Percentiles rank a stretch among this genome's conserved stretches.
Evolutionary conservation across 2,329 filamentous ascomycete species (phyloP).

Genomic region (Penicillium glabrum): DNA sequence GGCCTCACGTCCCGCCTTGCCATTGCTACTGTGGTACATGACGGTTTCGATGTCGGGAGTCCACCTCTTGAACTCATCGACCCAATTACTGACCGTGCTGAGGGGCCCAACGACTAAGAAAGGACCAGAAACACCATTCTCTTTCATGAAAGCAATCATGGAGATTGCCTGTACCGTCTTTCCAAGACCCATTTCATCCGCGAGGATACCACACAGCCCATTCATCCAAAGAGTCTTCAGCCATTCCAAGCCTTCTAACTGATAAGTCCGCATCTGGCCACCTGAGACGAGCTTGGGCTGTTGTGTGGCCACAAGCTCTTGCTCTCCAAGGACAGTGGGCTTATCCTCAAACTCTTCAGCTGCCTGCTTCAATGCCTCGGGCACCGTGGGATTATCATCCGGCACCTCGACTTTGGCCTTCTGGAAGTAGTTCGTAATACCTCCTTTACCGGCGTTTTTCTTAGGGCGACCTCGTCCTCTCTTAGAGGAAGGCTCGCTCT

Average conservation of each 20-base stretch:
- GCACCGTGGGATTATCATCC: conserved; percentile 53
- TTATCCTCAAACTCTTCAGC: conserved; percentile 59
- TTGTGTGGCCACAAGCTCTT: conserved; percentile 73
- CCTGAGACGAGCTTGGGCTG: conserved; percentile 84
- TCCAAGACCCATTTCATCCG: conserved; percentile 91
- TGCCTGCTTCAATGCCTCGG: conserved; percentile 59
- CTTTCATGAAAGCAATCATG: conserved; percentile 80
- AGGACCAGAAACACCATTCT: conserved; percentile 83
- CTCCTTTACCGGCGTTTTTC: conserved; percentile 31
- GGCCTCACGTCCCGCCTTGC: conserved; percentile 70
- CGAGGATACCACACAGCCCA: conserved; percentile 85
- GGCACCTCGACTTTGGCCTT: conserved; percentile 58
- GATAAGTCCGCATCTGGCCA: conserved; percentile 90
- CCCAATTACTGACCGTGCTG: conserved; percentile 93
- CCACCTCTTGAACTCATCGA: conserved; percentile 90
- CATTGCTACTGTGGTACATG: conserved; percentile 83
- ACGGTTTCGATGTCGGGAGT: conserved; percentile 84
- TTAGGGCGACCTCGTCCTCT: conserved; percentile 31
- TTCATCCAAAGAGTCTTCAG: conserved; percentile 81
- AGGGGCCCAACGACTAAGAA: conserved; percentile 88
- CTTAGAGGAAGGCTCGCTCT: conserved; percentile 13
- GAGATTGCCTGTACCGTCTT: conserved; percentile 93
- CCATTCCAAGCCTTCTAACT: conserved; percentile 93
- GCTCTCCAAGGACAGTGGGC: conserved; percentile 61
- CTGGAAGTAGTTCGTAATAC: conserved; percentile 62